These are phyloP conservation scores for Rubia balearica DNA, from an alignment of 305 asterid species.

Conservation along the genomic window DNA sequence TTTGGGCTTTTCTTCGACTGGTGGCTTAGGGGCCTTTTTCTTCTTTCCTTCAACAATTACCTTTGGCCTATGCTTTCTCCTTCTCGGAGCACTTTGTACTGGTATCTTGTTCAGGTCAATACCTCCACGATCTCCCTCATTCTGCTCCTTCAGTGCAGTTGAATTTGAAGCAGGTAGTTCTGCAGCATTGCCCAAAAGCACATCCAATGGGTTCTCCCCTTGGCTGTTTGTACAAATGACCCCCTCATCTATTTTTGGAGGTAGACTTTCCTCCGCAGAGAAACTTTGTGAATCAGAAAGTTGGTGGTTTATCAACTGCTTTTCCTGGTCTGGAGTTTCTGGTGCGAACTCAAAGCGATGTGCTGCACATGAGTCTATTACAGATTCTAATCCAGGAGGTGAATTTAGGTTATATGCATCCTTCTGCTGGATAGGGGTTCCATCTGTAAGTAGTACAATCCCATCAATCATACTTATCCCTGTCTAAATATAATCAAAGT, in stretches of 20 bases:
- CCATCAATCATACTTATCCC: neutral
- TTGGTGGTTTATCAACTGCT: slow-evolving; percentile 32
- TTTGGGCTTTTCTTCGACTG: slow-evolving; percentile 15
- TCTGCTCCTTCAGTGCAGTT: slow-evolving; percentile 27
- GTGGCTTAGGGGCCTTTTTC: slow-evolving; percentile 49
- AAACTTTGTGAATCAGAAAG: slow-evolving; percentile 29
- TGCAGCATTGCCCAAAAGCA: slow-evolving; percentile 23
- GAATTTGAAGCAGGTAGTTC: slow-evolving; percentile 29
- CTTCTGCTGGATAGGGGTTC: slow-evolving; percentile 27
- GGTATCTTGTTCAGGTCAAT: slow-evolving; percentile 74
- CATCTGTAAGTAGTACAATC: slow-evolving; percentile 38
- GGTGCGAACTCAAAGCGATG: slow-evolving; percentile 40
- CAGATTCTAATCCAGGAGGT: slow-evolving; percentile 36
- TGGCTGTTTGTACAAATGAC: slow-evolving; percentile 26
- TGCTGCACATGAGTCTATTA: slow-evolving; percentile 32
- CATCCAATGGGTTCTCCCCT: slow-evolving; percentile 27
- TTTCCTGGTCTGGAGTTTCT: slow-evolving; percentile 52
- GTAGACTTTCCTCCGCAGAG: slow-evolving; percentile 23
- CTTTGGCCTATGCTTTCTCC: slow-evolving; percentile 82
- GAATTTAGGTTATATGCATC: slow-evolving; percentile 32
- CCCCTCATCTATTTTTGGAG: slow-evolving; percentile 30
- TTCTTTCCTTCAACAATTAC: slow-evolving; percentile 73
- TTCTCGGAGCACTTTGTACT: slow-evolving; percentile 49
- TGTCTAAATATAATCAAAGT: neutral
- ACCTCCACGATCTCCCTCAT: slow-evolving; percentile 33